Base-by-base conservation (phyloP, 306 rosid species). In the Lotus japonicus region DNA sequence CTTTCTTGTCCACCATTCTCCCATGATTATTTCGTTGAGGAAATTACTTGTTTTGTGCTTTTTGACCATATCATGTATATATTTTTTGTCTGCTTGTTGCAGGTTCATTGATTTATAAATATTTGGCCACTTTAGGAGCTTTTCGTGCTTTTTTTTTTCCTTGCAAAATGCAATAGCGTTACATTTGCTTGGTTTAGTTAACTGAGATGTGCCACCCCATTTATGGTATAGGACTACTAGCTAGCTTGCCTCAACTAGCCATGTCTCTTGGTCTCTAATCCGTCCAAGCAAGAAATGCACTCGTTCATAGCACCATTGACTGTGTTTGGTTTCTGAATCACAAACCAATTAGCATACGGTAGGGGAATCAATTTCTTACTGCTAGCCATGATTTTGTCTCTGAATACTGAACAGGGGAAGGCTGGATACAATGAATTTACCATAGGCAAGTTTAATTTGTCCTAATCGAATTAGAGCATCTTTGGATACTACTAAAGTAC, bases 201-300 rank as follows among this genome's bases (percentile, higher is more conserved):
- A 60, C 33, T 39, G 7, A 56, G 43, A 68, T 50, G 51, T 50
- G 74, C 11, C 69, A 10, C 44, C 36, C 63, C 69, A 11, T 58
- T 75, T 59, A 44, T 41, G 64, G 38, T n/a, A 76, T 49, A 18
- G 11, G 18, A 49, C 31, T 50, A 49, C 31, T 50, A 58, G 41
- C 48, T 58, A 58, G 41, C 39, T 26, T 16, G 58, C 33, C 31
- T 56, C 70, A 58, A 39, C 48, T 67, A 39, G 63, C 49, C 57
- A 14, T 67, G 70, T 58, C 51, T 67, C 48, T 75, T 57, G 67
- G 67, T 65, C 59, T 55, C 60, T 54, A 35, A 55, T 43, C 31
- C 13, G 31, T 31, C 64, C 54, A 55, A 68, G 12, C 31, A 51
- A 50, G 19, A 51, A 67, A 36, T 35, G 4, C 35, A 13, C 52